These are phyloP conservation scores for Mytilinidion resinicola DNA, from an alignment of 495 filamentous ascomycete species.

Conservation along the genomic window DNA sequence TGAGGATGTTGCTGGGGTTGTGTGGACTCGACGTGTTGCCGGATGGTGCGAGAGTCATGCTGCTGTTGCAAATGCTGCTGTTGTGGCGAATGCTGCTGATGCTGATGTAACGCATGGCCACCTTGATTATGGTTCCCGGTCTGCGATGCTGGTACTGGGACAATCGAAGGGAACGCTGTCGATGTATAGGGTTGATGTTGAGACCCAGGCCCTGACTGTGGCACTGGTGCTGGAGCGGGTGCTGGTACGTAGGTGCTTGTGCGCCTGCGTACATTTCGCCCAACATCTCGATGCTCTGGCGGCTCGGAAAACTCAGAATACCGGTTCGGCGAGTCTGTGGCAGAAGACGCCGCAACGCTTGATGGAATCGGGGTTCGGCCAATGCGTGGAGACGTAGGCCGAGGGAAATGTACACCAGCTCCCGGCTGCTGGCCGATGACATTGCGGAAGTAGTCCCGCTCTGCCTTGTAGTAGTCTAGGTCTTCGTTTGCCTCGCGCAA, in stretches of 20 bases:
- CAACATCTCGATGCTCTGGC: constrained; percentile 10
- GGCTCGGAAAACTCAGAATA: constrained; percentile 18
- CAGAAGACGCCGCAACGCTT: constrained; percentile 7
- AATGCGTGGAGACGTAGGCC: constrained; percentile 32
- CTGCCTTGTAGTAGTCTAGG: constrained; percentile 36
- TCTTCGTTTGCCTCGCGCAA: constrained; percentile 37
- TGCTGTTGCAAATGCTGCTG: no score
- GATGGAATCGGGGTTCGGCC: constrained; percentile 12
- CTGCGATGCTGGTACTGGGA: constrained; percentile 6
- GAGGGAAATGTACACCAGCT: constrained; percentile 33
- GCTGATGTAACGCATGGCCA: neutral
- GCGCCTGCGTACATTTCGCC: constrained; percentile 23
- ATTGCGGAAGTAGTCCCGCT: constrained; percentile 36
- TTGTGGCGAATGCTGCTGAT: constrained; percentile 10
- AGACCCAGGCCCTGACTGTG: constrained; percentile 10
- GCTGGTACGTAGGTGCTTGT: constrained; percentile 24
- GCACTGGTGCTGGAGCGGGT: constrained; percentile 2
- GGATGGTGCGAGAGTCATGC: neutral
- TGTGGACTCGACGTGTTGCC: neutral
- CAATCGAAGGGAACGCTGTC: constrained; percentile 13
- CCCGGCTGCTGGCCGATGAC: constrained; percentile 28
- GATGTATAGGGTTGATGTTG: constrained; percentile 9
- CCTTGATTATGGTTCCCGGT: neutral
- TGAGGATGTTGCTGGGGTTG: constrained; percentile 7
- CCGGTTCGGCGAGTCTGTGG: constrained; percentile 6